A percentile compares a stretch with the other conserved stretches of the same genome.
Conservation (phyloP, 345 rosid genomes). For the Rhizophora apiculata region DNA sequence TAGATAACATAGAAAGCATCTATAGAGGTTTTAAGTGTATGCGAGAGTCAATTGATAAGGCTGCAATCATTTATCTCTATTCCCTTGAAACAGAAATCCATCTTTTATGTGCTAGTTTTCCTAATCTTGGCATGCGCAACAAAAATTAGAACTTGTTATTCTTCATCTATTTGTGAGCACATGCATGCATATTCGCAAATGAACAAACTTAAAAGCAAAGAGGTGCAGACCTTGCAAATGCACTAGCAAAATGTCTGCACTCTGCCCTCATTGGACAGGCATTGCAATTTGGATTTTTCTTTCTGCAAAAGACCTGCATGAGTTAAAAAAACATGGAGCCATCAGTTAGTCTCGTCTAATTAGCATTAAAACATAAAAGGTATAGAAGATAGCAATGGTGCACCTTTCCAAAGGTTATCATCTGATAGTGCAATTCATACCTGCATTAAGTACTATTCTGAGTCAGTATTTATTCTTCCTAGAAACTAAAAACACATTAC, state of each 20-base stretch:
- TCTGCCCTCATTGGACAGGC: conserved; percentile 27
- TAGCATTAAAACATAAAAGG: conserved; percentile 6
- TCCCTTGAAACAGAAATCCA: not conserved
- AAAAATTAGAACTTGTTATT: not conserved
- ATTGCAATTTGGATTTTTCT: conserved; percentile 19
- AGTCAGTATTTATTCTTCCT: no score
- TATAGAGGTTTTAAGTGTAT: not conserved
- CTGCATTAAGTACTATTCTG: conserved; percentile 30
- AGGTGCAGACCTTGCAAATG: conserved; percentile 30
- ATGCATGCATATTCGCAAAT: not conserved
- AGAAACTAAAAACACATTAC: not conserved
- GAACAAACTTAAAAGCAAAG: not conserved
- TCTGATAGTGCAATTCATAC: conserved; percentile 91
- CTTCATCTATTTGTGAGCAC: not conserved
- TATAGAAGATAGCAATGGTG: conserved; percentile 12
- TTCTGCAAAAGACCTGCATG: conserved; percentile 27
- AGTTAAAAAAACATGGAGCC: conserved; percentile 21
- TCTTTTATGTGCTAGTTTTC: not conserved
- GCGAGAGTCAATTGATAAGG: conserved; percentile 11
- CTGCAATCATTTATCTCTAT: not conserved
- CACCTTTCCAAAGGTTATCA: conserved; percentile 96
- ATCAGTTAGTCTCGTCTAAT: conserved; percentile 4
- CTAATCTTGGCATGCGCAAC: not conserved
- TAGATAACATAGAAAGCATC: not conserved
- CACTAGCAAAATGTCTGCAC: conserved; percentile 27